Base-by-base conservation (phyloP, 2,329 filamentous ascomycete species). In the Cadophora sp. region DNA sequence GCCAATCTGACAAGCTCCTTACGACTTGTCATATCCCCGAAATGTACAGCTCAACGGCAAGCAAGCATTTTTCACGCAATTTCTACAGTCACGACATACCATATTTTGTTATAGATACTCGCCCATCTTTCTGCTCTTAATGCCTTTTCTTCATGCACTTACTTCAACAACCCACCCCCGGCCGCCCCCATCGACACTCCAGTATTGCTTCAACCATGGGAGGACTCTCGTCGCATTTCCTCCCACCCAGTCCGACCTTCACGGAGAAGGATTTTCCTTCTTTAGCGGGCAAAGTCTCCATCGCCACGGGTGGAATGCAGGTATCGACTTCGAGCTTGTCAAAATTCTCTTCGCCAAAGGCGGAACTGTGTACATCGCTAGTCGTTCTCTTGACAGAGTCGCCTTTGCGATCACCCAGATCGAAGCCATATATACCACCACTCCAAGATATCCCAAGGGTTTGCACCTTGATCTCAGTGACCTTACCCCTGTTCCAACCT, bases 321-420 rank as follows among this genome's bases (percentile, higher is more conserved):
- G 74, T 6, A 66, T 82, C 2, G 80, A 81, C 27, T 75, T 78
- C 43, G 77, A 80, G 30, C 66, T 80, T 1, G 73, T 75, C 36
- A 73, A 73, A 18, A 78, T 81, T 22, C 78, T 82, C 36, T 82
- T 80, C 70, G 65, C 69, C 20, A 77, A 78, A 53, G 77, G 78
- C 62, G 82, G 77, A 50, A 81, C 73, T 39, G 79, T 83, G 41
- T 83, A 82, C 68, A 74, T 83, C 16, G 76, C 79, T 11, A 78
- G 76, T 5, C 79, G 81, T 22, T 79, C 79, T 1, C 72, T 78
- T 63, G 66, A 71, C 4, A 81, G 80, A 66, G 76, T 77, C 2
- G 66, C 69, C 16, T 30, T 50, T 22, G 70, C 68, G 27, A 70
- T 71, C 33, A 66, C 67, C 3, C 77, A 78, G 4, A 82, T 84